Conservation (phyloP, 768 basidiomycete genomes). For the Imleria badia region DNA sequence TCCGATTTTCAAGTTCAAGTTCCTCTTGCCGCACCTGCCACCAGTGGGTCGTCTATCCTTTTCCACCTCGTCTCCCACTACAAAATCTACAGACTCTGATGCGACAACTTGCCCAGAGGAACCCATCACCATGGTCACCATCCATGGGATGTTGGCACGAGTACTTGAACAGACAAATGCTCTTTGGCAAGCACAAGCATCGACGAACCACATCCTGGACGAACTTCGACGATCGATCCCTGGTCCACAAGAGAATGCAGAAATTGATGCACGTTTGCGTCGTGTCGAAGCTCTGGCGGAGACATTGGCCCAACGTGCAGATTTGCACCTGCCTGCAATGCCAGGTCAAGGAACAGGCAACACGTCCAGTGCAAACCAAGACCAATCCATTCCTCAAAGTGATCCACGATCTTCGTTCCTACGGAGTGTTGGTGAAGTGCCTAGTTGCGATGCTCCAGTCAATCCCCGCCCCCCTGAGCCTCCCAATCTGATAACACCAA, state of each 20-base stretch:
- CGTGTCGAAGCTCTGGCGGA: slow-evolving; percentile 13
- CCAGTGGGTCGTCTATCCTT: background rate
- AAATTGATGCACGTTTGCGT: slow-evolving; percentile 28
- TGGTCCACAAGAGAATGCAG: slow-evolving; percentile 37
- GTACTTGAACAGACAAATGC: slow-evolving; percentile 58
- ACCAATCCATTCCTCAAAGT: background rate
- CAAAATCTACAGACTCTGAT: slow-evolving; percentile 15
- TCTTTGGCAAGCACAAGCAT: slow-evolving; percentile 58
- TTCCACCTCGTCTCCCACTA: background rate
- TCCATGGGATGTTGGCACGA: slow-evolving; percentile 51
- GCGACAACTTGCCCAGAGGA: slow-evolving; percentile 27
- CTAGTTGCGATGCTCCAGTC: background rate
- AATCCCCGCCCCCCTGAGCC: background rate
- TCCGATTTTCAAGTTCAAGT: no score
- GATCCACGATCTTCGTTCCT: background rate
- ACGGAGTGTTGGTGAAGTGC: background rate
- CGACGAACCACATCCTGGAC: slow-evolving; percentile 57
- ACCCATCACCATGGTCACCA: slow-evolving; percentile 37
- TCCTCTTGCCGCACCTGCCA: no score
- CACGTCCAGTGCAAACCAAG: background rate
- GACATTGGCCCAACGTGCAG: background rate
- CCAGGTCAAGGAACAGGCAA: background rate
- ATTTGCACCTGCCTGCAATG: background rate
- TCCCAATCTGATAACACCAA: background rate
- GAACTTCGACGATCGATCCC: slow-evolving; percentile 50